Conservation (phyloP, 805 yeast species). For the Saccharomycopsis lassenensis region DNA sequence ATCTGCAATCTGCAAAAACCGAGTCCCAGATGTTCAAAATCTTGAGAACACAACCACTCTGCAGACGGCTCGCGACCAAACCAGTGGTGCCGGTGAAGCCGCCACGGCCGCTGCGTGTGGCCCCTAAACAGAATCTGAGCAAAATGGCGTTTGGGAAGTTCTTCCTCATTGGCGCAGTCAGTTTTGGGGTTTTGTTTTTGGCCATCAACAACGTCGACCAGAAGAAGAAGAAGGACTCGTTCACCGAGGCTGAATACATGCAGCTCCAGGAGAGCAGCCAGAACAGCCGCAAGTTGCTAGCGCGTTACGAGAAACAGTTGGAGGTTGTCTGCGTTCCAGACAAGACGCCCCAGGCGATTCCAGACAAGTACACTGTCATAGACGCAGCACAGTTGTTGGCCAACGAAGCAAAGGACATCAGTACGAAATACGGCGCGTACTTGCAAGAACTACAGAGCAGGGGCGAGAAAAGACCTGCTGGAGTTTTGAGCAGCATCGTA, state of each 20-base stretch:
- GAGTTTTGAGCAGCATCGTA: slow-evolving; percentile 7
- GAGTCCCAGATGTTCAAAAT: too few relatives aligned
- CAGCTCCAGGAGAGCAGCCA: slow-evolving; percentile 11
- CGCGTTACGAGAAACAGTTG: background rate
- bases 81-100: too few relatives aligned
- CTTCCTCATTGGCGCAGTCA: slow-evolving; percentile 23
- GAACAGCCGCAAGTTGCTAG: slow-evolving; percentile 10
- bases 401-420: slow-evolving; percentile 4
- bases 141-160: slow-evolving; percentile 24
- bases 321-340: background rate
- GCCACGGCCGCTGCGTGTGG: too few relatives aligned
- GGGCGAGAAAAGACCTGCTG: slow-evolving; percentile 8
- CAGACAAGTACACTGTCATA: background rate
- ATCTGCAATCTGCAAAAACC: too few relatives aligned
- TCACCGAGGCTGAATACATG: slow-evolving; percentile 22
- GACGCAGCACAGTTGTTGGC: background rate
- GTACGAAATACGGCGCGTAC: slow-evolving; percentile 13
- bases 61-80: too few relatives aligned
- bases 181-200: slow-evolving; percentile 24
- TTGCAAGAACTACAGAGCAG: slow-evolving; percentile 7
- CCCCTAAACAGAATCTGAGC: too few relatives aligned
- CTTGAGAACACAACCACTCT: too few relatives aligned
- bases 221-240: slow-evolving; percentile 20
- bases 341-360: background rate
- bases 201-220: slow-evolving; percentile 23